Evolutionary conservation across 73 alveolate species (phyloP).

Genomic region (Symbiodinium pilosum): DNA sequence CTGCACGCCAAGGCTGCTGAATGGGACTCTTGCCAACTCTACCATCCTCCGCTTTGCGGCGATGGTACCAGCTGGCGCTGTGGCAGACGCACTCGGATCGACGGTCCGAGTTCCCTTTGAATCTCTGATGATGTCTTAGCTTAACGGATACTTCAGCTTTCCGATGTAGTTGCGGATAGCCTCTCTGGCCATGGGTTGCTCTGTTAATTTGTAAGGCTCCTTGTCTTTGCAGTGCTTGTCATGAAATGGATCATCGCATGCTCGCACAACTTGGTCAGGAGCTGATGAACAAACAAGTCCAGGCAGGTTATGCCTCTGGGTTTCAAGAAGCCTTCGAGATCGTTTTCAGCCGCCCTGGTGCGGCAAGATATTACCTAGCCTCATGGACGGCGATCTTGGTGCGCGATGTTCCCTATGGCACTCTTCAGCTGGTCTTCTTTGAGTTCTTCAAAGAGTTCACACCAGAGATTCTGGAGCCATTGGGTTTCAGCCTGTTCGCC

Average conservation of each 20-base stretch:
- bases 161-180: too few relatives aligned
- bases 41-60: constrained; percentile 89
- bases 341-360: constrained; percentile 63
- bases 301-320: constrained; percentile 57
- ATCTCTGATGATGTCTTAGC: too few relatives aligned
- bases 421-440: constrained; percentile 77
- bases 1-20: constrained; percentile 27
- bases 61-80: constrained; percentile 81
- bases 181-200: too few relatives aligned
- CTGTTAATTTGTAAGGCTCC: too few relatives aligned
- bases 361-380: constrained; percentile 62
- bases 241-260: too few relatives aligned
- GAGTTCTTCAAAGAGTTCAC: constrained; percentile 78
- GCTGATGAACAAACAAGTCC: constrained; percentile 91
- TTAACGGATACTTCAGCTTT: too few relatives aligned
- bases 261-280: background rate
- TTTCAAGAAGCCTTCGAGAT: constrained; percentile 53
- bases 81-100: constrained; percentile 86
- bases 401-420: constrained; percentile 88
- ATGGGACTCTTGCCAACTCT: constrained; percentile 65
- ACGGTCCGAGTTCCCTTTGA: constrained; percentile 74
- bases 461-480: background rate
- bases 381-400: constrained; percentile 81
- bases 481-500: constrained; percentile 49
- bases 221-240: too few relatives aligned